These are phyloP conservation scores for Sporothrix euskadiensis DNA, from an alignment of 2,329 filamentous ascomycete species.

Conservation along the genomic window DNA sequence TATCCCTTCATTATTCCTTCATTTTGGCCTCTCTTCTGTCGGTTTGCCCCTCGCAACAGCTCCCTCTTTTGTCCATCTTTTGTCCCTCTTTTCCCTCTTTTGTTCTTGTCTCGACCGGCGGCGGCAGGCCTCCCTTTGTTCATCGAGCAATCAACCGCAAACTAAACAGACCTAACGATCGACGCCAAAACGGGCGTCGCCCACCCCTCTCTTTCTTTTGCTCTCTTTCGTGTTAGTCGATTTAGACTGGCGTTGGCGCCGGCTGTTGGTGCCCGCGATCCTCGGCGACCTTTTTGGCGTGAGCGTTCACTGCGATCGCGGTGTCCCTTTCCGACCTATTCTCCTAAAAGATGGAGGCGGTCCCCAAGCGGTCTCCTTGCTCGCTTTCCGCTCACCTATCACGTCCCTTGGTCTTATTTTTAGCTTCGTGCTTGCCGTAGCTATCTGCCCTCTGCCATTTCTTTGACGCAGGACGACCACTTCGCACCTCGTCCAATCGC, in stretches of 20 bases:
- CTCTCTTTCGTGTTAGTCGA: not conserved
- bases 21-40: not conserved
- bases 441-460: no score
- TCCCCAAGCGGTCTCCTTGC: not conserved
- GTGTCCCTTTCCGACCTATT: not conserved
- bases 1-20: no score
- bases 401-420: not conserved
- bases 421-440: constrained; percentile 3
- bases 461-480: not conserved
- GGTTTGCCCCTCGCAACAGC: not conserved
- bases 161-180: not conserved
- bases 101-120: not conserved
- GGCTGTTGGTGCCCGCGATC: constrained; percentile 16
- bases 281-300: constrained; percentile 13
- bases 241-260: constrained; percentile 4
- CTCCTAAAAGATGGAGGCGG: not conserved
- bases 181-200: not conserved
- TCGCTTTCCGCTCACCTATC: not conserved
- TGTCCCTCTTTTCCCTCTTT: not conserved
- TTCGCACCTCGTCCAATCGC: not conserved
- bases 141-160: not conserved
- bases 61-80: not conserved
- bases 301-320: not conserved
- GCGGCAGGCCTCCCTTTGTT: not conserved
- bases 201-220: not conserved